Evolutionary conservation across 2,329 filamentous ascomycete genomes (phyloP), one percentile per base, ranked within the genome.

Genomic region (Sordariomycetes sp.): DNA sequence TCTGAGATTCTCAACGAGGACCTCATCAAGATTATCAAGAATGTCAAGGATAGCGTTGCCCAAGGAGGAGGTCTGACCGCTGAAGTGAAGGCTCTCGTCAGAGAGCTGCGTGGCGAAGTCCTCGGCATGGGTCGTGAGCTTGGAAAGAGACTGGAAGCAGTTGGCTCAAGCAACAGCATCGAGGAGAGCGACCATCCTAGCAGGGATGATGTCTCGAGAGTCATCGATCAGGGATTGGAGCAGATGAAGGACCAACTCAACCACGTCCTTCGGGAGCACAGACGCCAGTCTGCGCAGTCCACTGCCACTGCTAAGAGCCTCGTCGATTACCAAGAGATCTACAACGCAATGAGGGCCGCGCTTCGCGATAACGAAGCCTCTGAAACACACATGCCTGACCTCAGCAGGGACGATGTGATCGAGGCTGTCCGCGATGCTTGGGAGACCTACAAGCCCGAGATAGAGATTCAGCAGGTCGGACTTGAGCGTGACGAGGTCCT

Each of bases 111-210:
- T 16, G 88, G 87, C 3, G 90, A 96, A 53, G 87, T 96, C 8
- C 69, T 95, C 5, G 88, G 87, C 4, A 95, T 95, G 88, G 90
- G 90, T 4, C 74, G 90, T 37, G 87, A 95, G 44, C 76, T 96
- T 31, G 87, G 83, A 26, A 81, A 86, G 37, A 82, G 87, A 44
- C 70, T 96, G n/a, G 85, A 92, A 41, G 77, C 86, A 41, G 70
- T 77, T 8, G 66, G 61, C 19, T n/a, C n/a, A n/a, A 55, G 50
- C 30, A 61, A 70, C 33, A 50, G 56, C 11, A 55, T 63, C 18
- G 63, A 62, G 24, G 65, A 68, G 25, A 54, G 61, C 2, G 70
- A 71, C 36, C 61, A 66, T 1, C 67, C 68, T 4, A 72, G 72
- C 35, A 76, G 76, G 37, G 76, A 82, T 18, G 83, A 94, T 44